Evolutionary conservation across 208 protist species (phyloP), one percentile per base, ranked within the genome.

Genomic region (Leptomonas pyrrhocoris): DNA sequence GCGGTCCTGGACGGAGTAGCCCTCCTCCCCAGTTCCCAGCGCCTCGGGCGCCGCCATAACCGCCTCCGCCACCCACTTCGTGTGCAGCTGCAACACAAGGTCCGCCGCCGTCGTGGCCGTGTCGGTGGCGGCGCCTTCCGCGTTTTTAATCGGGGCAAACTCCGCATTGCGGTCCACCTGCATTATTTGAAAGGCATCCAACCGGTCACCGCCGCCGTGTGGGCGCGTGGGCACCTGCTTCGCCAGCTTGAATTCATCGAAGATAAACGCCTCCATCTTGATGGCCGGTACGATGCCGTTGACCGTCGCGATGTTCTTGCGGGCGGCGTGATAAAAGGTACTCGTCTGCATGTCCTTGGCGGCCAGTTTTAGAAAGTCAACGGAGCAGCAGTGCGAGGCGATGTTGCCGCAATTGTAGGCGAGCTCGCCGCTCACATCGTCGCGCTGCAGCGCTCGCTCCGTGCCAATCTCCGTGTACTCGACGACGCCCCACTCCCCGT

Each of bases 191-290:
- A 98, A 89, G 8, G 73, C 64, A n/a, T 70, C 62, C 36, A 60
- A 49, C 53, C 38, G 43, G 30, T 60, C 30, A 9, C 25, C 31
- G 13, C 25, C 31, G 13, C 43, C 28, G 31, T 51, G 23, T 30
- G 25, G 62, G 62, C 62, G 61, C 18, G 56, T 65, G 28, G 43
- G 72, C 23, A 74, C 61, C 28, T 86, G 79, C 28, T 89, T 81
- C 27, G 78, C 80, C 68, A 88, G 86, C 15, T 76, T 79, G 63
- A 99, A 99, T 12, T 98, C 78, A 72, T 99, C 98, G 82, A 99
- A 99, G 30, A 99, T 98, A 64, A 99, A 99, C 19, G 97, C 81
- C 73, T 99, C 98, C n/a, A 99, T 72, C 79, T 99, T 99, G 62
- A 98, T 82, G 5, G 88, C 96, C 28, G 83, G 63, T 8, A 34